phyloP scores from a whole-genome alignment of 1,139 yeast genomes.

The Hemisphaericaspora lyxosophila region DNA sequence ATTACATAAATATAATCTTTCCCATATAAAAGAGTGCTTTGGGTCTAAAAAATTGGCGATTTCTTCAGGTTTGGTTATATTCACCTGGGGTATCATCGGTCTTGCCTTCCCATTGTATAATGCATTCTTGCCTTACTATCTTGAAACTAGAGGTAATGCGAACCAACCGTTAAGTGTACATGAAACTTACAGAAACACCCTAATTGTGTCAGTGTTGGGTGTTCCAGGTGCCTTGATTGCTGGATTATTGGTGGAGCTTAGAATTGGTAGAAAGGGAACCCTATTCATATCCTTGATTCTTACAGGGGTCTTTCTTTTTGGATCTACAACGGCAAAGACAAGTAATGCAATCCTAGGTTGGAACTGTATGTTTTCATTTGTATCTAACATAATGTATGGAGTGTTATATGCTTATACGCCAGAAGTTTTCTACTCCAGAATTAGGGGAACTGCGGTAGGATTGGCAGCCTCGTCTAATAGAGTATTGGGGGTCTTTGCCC shows the following conservation, averaged over 20 bases:
- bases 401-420: conserved; percentile 49
- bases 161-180: conserved; percentile 32
- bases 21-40: conserved; percentile 38
- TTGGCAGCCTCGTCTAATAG: conserved; percentile 44
- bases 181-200: conserved; percentile 39
- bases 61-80: conserved; percentile 35
- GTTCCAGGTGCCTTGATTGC: conserved; percentile 44
- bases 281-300: conserved; percentile 31
- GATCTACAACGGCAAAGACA: conserved; percentile 43
- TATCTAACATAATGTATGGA: conserved; percentile 45
- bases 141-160: conserved; percentile 35
- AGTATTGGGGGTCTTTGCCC: conserved; percentile 44
- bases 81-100: conserved; percentile 46
- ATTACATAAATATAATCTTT: conserved; percentile 27
- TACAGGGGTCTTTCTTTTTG: conserved; percentile 42
- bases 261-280: conserved; percentile 44
- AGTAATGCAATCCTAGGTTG: conserved; percentile 42
- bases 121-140: conserved; percentile 42
- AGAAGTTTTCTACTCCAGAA: conserved; percentile 40
- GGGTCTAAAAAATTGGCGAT: conserved; percentile 32
- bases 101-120: conserved; percentile 47
- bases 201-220: conserved; percentile 43
- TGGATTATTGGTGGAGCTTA: conserved; percentile 38
- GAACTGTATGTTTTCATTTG: conserved; percentile 44
- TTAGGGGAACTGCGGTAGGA: conserved; percentile 46